A percentile compares a stretch with the other conserved stretches of the same genome.
Conservation (phyloP, 495 filamentous ascomycete genomes). For the Xanthoparmelia taractica region DNA sequence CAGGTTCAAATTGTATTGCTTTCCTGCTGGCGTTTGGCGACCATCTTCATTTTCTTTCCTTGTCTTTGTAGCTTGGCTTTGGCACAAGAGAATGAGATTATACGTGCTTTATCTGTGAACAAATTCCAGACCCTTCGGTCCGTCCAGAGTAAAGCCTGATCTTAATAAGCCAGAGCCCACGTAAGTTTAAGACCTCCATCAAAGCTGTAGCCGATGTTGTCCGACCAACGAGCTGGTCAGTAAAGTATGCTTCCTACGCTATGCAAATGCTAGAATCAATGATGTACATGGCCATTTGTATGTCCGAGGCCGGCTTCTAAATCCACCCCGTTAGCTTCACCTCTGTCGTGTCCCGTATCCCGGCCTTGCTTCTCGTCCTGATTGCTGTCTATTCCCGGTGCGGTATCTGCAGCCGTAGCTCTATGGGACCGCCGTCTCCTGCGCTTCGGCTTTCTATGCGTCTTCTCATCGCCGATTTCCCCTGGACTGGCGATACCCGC, state of each 20-base stretch:
- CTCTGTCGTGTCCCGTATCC: not conserved
- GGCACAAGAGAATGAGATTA: not conserved
- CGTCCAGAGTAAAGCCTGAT: not conserved
- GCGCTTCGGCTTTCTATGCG: conserved; percentile 16
- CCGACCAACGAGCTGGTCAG: not conserved
- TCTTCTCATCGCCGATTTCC: conserved; percentile 8
- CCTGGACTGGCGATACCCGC: conserved; percentile 33
- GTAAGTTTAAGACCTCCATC: not conserved
- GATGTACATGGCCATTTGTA: conserved; percentile 2
- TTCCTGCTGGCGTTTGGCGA: not conserved
- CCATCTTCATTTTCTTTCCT: not conserved
- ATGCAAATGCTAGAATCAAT: not conserved
- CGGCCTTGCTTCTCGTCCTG: not conserved
- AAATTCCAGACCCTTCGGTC: not conserved
- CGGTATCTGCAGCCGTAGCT: not conserved
- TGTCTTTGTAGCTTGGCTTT: not conserved
- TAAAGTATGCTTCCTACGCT: conserved; percentile 2
- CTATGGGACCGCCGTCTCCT: conserved; percentile 17
- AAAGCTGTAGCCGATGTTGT: not conserved
- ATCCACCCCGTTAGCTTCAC: conserved; percentile 9
- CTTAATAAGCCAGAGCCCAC: not conserved
- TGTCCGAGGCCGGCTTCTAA: conserved; percentile 10
- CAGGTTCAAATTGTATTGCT: too few relatives aligned
- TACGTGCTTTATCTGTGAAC: not conserved
- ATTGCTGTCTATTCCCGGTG: not conserved